Evolutionary conservation across 164 flowering plant species (phyloP).

Genomic region (Stephania cephalantha): DNA sequence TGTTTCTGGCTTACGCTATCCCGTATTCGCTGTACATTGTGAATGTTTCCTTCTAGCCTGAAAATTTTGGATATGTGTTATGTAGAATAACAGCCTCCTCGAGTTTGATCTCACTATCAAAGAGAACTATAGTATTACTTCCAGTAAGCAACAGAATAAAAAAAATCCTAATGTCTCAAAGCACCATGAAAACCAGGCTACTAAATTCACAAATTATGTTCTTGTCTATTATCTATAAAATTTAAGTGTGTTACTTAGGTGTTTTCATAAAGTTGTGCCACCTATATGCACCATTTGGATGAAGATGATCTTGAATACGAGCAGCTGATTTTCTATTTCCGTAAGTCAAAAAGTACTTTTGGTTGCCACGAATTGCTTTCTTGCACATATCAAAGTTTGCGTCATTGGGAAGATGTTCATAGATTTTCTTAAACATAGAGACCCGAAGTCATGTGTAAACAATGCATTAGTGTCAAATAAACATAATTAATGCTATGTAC

Average conservation of each 20-base stretch:
- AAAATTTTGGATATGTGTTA: slow-evolving; percentile 83
- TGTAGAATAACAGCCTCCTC: slow-evolving; percentile 97
- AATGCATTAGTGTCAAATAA: neutral
- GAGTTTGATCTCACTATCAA: slow-evolving; percentile 76
- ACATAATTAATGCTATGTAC: neutral
- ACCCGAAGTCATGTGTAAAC: slow-evolving; percentile 34
- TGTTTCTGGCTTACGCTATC: slow-evolving; percentile 50
- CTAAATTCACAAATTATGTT: neutral
- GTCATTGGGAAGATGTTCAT: slow-evolving; percentile 89
- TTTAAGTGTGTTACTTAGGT: slow-evolving; percentile 53
- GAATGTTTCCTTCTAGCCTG: slow-evolving; percentile 86
- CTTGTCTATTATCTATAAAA: slow-evolving; percentile 1
- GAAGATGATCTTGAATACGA: slow-evolving; percentile 88
- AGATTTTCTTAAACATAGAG: slow-evolving; percentile 95
- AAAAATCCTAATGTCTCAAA: neutral
- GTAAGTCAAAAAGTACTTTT: slow-evolving; percentile 89
- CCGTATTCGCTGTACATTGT: slow-evolving; percentile 39
- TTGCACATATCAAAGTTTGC: slow-evolving; percentile 77
- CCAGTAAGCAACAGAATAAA: neutral
- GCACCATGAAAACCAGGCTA: neutral
- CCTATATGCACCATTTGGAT: slow-evolving; percentile 97
- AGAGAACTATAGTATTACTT: neutral
- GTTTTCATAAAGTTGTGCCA: slow-evolving; percentile 97
- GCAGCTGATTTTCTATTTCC: slow-evolving; percentile 99
- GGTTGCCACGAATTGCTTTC: slow-evolving; percentile 92